Percentiles rank a stretch among this genome's conserved stretches.
phyloP scores from a whole-genome alignment of 352 stramenopile genomes.

The Thalassiosira pacifica region DNA sequence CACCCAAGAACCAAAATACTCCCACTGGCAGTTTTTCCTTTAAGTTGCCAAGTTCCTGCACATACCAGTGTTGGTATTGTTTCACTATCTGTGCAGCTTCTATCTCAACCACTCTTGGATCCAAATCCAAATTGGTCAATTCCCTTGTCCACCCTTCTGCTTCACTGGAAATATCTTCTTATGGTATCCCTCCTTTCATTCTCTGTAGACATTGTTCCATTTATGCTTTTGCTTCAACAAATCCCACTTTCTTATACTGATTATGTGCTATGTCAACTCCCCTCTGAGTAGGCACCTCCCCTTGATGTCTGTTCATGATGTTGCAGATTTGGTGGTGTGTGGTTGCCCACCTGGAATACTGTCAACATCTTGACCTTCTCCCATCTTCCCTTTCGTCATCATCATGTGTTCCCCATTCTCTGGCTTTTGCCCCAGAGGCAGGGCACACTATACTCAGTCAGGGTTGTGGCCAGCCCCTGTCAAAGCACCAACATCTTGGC shows the following conservation, averaged over 20 bases:
- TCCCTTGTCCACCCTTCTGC: neutral
- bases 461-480: neutral
- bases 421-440: no score
- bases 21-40: neutral
- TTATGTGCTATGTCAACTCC: neutral
- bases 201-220: neutral
- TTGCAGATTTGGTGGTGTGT: neutral
- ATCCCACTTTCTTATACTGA: neutral
- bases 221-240: neutral
- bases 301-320: no score
- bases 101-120: no score
- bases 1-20: neutral
- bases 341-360: neutral
- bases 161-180: neutral
- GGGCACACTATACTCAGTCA: neutral
- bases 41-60: neutral
- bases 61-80: neutral
- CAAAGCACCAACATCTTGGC: neutral
- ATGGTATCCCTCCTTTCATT: neutral
- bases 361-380: no score
- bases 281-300: neutral
- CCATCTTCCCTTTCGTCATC: neutral
- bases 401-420: neutral
- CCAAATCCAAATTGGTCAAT: neutral
- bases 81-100: slow-evolving; percentile 6